Percentiles rank a stretch among this genome's conserved stretches.
phyloP scores from a whole-genome alignment of 2,329 filamentous ascomycete genomes.

The Trichoderma koningiopsis region DNA sequence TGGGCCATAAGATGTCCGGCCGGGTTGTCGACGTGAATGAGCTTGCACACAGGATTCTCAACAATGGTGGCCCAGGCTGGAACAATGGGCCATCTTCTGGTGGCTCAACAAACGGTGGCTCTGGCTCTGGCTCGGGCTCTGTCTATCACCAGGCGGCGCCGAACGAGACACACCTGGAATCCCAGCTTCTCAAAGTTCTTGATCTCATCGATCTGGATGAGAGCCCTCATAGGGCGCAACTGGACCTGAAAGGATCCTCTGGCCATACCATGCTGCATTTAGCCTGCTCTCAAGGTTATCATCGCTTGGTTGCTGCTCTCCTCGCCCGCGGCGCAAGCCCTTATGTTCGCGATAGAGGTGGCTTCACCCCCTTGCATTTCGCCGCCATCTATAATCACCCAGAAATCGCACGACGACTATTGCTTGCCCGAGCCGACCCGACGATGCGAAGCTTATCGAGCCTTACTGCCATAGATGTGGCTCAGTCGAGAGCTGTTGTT shows the following conservation, averaged over 20 bases:
- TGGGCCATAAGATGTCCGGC: conserved; percentile 66
- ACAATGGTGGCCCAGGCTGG: conserved; percentile 51
- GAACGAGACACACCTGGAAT: conserved; percentile 62
- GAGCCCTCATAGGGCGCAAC: conserved; percentile 65
- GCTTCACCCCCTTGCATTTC: conserved; percentile 81
- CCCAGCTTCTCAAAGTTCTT: conserved; percentile 70
- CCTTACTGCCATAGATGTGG: conserved; percentile 71
- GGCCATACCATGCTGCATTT: conserved; percentile 83
- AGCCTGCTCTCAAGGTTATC: conserved; percentile 73
- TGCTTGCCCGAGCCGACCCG: conserved; percentile 72
- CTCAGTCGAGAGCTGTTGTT: conserved; percentile 64
- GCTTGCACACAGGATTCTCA: conserved; percentile 62
- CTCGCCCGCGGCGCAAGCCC: conserved; percentile 77
- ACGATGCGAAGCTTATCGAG: conserved; percentile 69
- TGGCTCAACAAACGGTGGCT: conserved; percentile 41
- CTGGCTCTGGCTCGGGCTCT: conserved; percentile 48
- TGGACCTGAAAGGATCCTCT: conserved; percentile 65
- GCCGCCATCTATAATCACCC: conserved; percentile 75
- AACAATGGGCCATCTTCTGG: conserved; percentile 47
- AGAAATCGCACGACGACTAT: conserved; percentile 74
- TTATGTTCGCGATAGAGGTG: conserved; percentile 73
- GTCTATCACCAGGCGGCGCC: conserved; percentile 47
- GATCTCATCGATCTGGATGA: conserved; percentile 79
- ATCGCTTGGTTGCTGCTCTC: conserved; percentile 74
- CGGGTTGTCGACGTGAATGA: conserved; percentile 63